phyloP scores from a whole-genome alignment of 1,284 basidiomycete genomes.

The Sporisorium iseilematis-ciliati region DNA sequence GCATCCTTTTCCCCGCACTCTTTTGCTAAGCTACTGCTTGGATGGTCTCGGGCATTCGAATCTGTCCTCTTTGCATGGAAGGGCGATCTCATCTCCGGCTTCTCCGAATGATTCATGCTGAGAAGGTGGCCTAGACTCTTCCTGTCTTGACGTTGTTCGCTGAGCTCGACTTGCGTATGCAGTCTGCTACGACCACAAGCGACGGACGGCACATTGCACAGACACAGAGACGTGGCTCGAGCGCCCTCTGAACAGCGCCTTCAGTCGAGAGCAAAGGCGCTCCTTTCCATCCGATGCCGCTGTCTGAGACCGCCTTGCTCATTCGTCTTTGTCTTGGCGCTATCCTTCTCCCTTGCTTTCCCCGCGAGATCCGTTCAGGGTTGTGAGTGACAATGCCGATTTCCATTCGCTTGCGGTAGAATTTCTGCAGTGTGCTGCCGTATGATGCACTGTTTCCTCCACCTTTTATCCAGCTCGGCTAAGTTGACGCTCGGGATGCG shows the following conservation, averaged over 20 bases:
- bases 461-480: not conserved
- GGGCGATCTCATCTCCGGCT: not conserved
- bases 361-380: no score
- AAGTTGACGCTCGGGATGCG: not conserved
- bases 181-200: not conserved
- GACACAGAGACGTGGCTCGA: no score
- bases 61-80: not conserved
- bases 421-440: slow-evolving; percentile 1
- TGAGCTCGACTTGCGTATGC: not conserved
- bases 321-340: no score
- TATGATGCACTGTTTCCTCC: slow-evolving; percentile 4
- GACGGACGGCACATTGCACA: no score
- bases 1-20: slow-evolving; percentile 2
- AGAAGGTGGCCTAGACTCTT: not conserved
- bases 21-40: not conserved
- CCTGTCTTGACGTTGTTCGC: not conserved
- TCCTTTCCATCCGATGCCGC: no score
- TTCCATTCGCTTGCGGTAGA: not conserved
- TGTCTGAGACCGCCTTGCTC: no score
- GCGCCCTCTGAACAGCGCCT: no score
- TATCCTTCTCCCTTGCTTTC: no score
- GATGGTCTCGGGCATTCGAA: not conserved
- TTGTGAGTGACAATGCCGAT: no score
- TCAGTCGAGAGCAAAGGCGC: no score
- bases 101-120: not conserved